Evolutionary conservation across 768 basidiomycete species (phyloP), one percentile per base, ranked within the genome.

Genomic region (Boletus barrowsii): DNA sequence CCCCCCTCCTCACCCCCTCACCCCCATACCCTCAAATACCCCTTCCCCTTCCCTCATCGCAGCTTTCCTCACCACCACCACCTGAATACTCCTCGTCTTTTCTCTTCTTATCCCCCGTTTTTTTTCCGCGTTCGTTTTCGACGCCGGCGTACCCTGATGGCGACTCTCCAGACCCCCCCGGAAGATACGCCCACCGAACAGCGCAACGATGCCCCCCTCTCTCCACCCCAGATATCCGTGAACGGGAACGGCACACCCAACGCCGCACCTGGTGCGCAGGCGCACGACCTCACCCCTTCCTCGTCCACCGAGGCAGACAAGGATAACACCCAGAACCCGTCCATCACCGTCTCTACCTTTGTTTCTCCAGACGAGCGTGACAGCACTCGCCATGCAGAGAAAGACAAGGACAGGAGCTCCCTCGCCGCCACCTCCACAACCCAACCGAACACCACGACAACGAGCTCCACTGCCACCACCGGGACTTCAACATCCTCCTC

Each of bases 331-430:
- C 69, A 68, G 53, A 70, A 70, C 24, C 71, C 67, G 41, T 70
- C 69, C 60, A 59, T 63, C 58, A 71, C 69, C 35, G 69, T 67
- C 48, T 71, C 68, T 24, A 68, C 68, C 41, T 71, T 68, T 46
- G 68, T 64, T 51, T 65, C 62, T 24, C 68, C 70, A 56, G 69
- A 65, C 57, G 69, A 70, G 46, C 68, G 65, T 55, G 69, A 70
- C 45, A 69, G 60, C 42, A 51, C 66, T 20, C 71, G 68, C 55
- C 58, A 59, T n/a, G 50, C 51, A 57, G 72, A 75, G 24, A 70
- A 66, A 40, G 76, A 77, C 64, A 76, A 71, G 65, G 78, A 79
- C 64, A 78, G 76, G 64, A 76, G 68, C 51, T 79, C 78, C 9
- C 67, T 79, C 20, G 68, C 75, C 36, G 77, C 77, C 45, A 74